Evolutionary conservation across 108 stramenopile genomes (phyloP).

Genomic region (Skeletonema tropicum): DNA sequence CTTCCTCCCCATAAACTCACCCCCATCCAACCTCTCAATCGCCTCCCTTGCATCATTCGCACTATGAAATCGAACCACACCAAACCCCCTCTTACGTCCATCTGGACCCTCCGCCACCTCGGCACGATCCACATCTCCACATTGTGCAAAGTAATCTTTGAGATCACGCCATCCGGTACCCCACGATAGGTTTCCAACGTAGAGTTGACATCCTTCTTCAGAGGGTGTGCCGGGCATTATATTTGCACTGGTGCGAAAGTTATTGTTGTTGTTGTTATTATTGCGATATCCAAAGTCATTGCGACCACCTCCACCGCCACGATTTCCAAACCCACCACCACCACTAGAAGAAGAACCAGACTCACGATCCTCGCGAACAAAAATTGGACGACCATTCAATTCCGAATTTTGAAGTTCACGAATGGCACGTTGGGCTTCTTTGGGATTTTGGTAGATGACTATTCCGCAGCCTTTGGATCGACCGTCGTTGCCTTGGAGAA

Average conservation of each 20-base stretch:
- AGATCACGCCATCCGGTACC: conserved; percentile 83
- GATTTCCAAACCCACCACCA: conserved; percentile 38
- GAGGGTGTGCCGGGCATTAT: conserved; percentile 30
- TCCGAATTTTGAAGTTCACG: conserved; percentile 80
- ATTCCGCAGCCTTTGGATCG: conserved; percentile 92
- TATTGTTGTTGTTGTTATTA: not conserved
- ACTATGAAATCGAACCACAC: conserved; percentile 82
- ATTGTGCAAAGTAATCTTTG: conserved; percentile 86
- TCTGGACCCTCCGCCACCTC: conserved; percentile 63
- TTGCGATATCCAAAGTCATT: conserved; percentile 9
- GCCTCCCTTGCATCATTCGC: conserved; percentile 85
- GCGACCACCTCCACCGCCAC: conserved; percentile 36
- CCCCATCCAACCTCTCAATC: conserved; percentile 79
- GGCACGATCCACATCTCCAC: conserved; percentile 81
- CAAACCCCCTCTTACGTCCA: conserved; percentile 85
- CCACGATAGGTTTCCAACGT: conserved; percentile 86
- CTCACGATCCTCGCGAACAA: conserved; percentile 89
- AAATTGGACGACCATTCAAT: conserved; percentile 84
- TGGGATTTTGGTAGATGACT: conserved; percentile 88
- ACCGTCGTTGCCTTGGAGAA: conserved; percentile 82
- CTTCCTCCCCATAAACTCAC: conserved; percentile 71
- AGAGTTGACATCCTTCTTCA: conserved; percentile 60
- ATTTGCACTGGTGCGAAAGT: not conserved
- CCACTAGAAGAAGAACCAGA: conserved; percentile 26
- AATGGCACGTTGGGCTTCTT: conserved; percentile 89